These are phyloP conservation scores for Colletotrichum spinosum DNA, from an alignment of 2,329 filamentous ascomycete species.

Conservation along the genomic window DNA sequence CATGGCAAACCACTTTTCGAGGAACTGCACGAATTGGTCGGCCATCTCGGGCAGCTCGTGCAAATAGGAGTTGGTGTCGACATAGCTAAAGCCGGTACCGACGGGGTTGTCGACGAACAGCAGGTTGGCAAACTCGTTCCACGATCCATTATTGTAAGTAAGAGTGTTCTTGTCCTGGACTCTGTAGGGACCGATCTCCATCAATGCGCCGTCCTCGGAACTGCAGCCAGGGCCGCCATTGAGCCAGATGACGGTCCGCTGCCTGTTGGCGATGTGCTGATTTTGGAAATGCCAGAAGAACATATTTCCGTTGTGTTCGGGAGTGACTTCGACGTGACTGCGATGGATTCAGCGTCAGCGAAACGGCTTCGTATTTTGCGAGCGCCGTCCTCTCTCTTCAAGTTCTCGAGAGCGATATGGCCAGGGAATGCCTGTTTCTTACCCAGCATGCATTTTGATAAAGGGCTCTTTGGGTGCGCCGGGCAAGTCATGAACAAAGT, in stretches of 20 bases:
- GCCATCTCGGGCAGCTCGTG: conserved; percentile 91
- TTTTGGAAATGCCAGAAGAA: conserved; percentile 99
- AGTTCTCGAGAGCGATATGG: not conserved
- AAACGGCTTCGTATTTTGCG: conserved; percentile 5
- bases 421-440: conserved; percentile 51
- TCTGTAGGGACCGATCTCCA: conserved; percentile 95
- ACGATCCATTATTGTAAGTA: conserved; percentile 89
- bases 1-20: conserved; percentile 90
- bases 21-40: conserved; percentile 84
- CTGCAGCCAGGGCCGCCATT: conserved; percentile 98
- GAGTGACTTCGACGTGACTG: conserved; percentile 91
- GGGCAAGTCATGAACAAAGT: conserved; percentile 87
- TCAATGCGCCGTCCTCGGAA: conserved; percentile 95
- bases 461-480: conserved; percentile 81
- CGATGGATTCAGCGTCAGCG: conserved; percentile 43
- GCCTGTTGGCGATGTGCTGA: conserved; percentile 90
- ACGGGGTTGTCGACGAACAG: conserved; percentile 98
- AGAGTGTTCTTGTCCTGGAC: conserved; percentile 80
- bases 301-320: conserved; percentile 88
- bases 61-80: conserved; percentile 88
- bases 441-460: conserved; percentile 99
- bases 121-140: conserved; percentile 98
- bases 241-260: conserved; percentile 94
- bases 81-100: conserved; percentile 96
- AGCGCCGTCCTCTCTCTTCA: not conserved